Percentiles rank a stretch among this genome's conserved stretches.
phyloP scores from a whole-genome alignment of 2,329 filamentous ascomycete genomes.

The Talaromyces sp. region DNA sequence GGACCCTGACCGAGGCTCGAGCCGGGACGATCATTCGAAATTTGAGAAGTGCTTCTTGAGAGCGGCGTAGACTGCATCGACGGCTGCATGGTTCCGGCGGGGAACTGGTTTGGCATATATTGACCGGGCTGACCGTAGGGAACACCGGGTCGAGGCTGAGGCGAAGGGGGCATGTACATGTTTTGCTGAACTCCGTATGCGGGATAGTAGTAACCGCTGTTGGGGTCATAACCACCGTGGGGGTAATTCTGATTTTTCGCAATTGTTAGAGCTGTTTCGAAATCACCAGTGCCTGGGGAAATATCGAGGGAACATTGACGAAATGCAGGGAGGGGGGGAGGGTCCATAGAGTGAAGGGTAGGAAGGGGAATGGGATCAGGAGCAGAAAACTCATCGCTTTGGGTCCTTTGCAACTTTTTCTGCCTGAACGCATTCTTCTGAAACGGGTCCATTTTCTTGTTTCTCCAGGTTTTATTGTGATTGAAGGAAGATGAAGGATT shows the following conservation, averaged over 20 bases:
- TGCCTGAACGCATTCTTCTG: constrained; percentile 24
- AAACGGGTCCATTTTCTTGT: constrained; percentile 21
- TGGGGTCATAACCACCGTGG: constrained; percentile 48
- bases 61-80: constrained; percentile 64
- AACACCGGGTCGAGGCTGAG: constrained; percentile 48
- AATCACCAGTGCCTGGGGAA: constrained; percentile 66
- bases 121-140: constrained; percentile 48
- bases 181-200: constrained; percentile 41
- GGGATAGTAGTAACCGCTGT: constrained; percentile 40
- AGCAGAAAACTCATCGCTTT: constrained; percentile 15
- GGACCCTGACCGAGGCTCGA: constrained; percentile 61
- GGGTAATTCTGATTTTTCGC: constrained; percentile 64
- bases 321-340: constrained; percentile 26
- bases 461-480: constrained; percentile 28
- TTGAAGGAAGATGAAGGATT: constrained; percentile 25
- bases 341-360: constrained; percentile 3
- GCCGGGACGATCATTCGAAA: constrained; percentile 64
- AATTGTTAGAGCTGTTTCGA: constrained; percentile 68
- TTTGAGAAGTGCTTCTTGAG: constrained; percentile 79
- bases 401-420: constrained; percentile 31
- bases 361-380: neutral
- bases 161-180: constrained; percentile 45
- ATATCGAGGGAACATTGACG: constrained; percentile 50
- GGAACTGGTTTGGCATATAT: constrained; percentile 54
- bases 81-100: constrained; percentile 37